These are phyloP conservation scores for Suhomyces ambrosiae DNA, from an alignment of 1,139 yeast genomes.

Conservation along the genomic window DNA sequence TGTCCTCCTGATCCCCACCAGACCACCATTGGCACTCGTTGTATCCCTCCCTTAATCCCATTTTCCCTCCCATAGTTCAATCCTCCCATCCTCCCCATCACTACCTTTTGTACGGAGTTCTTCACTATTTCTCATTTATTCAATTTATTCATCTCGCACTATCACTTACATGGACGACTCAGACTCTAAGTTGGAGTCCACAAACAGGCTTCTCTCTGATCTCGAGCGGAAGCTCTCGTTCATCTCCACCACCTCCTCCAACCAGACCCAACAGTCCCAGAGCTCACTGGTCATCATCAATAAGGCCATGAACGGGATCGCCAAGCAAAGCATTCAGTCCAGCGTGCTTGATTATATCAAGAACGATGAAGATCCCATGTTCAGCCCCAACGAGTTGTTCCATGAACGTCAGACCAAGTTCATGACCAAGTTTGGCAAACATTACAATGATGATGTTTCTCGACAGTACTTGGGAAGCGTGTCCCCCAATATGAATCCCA, in stretches of 20 bases:
- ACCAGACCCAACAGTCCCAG: constrained; percentile 28
- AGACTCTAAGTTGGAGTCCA: constrained; percentile 21
- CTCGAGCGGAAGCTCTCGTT: constrained; percentile 37
- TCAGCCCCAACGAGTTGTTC: constrained; percentile 40
- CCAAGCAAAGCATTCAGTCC: constrained; percentile 34
- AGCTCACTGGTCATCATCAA: constrained; percentile 37
- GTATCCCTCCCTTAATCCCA: no score
- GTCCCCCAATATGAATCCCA: constrained; percentile 11
- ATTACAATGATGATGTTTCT: constrained; percentile 26
- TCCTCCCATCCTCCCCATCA: no score
- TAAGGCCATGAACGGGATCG: constrained; percentile 30
- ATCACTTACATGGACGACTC: constrained; percentile 11
- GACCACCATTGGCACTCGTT: no score
- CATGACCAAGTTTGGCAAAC: constrained; percentile 34
- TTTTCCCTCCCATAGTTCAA: no score
- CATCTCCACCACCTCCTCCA: constrained; percentile 29
- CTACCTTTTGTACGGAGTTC: no score
- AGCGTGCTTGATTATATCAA: constrained; percentile 35
- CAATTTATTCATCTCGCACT: no score
- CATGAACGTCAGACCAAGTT: constrained; percentile 39
- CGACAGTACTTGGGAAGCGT: constrained; percentile 8
- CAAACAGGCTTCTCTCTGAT: constrained; percentile 31
- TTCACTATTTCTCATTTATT: no score
- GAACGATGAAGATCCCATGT: constrained; percentile 24
- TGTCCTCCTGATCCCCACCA: no score